Base-by-base conservation (phyloP, 2,329 filamentous ascomycete genomes). In the Aaosphaeria pasadenensis region DNA sequence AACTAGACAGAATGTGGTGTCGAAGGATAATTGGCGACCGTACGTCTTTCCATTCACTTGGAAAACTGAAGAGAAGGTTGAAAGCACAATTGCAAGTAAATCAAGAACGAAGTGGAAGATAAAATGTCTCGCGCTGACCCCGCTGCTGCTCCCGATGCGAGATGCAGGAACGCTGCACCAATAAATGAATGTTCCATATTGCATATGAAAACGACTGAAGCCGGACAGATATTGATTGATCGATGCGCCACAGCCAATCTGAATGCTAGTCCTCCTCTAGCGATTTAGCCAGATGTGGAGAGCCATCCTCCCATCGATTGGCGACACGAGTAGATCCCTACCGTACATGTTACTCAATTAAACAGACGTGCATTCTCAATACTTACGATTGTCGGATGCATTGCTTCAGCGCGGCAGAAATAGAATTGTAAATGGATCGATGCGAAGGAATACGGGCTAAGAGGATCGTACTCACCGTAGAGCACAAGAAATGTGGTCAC, bases 201-300 rank as follows among this genome's bases (percentile, higher is more conserved):
- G 30, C 48, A 54, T 56, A 39, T 58, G 49, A 41, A 47, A 29
- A 54, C 54, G 52, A 54, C 46, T 11, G 7, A 38, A 42, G 42
- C 28, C 45, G 41, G 46, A 31, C 39, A 45, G 30, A 30, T 32
- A 45, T 49, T 39, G 40, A 48, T n/a, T 17, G 17, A 45, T 30
- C 30, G 29, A 45, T 17, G 11, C 30, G 38, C 33, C 13, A 33
- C 33, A 41, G 24, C 13, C 44, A 49, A 50, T 50, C 45, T 52
- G 39, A 38, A 45, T 41, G 43, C 51, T 46, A 35, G 48, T 47
- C 39, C 13, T 30, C 43, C 44, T 40, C 43, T 45, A 42, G 33
- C 31, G 41, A 55, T 53, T 56, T 54, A 58, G 55, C 55, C 55
- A 54, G 30, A 54, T 51, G 47, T 38, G 49, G 55, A 54, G 45